These are phyloP conservation scores for Cicer yamashitae DNA, from an alignment of 306 rosid species.

Conservation along the genomic window DNA sequence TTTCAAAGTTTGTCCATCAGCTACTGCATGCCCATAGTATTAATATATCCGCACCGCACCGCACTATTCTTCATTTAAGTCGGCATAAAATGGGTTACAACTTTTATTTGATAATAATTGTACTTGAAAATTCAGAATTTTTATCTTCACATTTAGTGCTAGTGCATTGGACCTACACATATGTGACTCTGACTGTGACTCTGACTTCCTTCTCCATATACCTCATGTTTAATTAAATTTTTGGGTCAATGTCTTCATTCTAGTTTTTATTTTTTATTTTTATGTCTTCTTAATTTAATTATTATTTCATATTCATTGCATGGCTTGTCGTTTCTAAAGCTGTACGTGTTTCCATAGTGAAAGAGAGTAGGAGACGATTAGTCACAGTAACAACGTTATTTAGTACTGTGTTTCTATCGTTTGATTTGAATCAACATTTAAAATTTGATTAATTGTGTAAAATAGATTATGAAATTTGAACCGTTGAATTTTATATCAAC, in stretches of 20 bases:
- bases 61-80: neutral
- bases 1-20: neutral
- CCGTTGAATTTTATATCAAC: too few relatives aligned
- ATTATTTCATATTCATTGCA: neutral
- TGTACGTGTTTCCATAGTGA: neutral
- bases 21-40: neutral
- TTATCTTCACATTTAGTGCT: conserved; percentile 61
- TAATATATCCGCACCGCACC: neutral
- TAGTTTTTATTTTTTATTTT: neutral
- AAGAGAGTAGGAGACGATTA: too few relatives aligned
- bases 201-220: neutral
- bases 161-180: conserved; percentile 44
- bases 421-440: too few relatives aligned
- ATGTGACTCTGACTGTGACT: neutral
- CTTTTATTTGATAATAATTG: neutral
- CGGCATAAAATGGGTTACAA: conserved; percentile 27
- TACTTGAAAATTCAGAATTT: conserved; percentile 28
- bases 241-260: conserved; percentile 27
- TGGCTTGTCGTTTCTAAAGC: conserved; percentile 15
- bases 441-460: too few relatives aligned
- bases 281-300: neutral
- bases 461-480: too few relatives aligned
- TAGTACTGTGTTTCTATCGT: too few relatives aligned
- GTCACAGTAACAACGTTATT: too few relatives aligned
- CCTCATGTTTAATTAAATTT: conserved; percentile 33